Evolutionary conservation across 345 rosid species (phyloP), one percentile per base, ranked within the genome.

Genomic region (Aegle marmelos): DNA sequence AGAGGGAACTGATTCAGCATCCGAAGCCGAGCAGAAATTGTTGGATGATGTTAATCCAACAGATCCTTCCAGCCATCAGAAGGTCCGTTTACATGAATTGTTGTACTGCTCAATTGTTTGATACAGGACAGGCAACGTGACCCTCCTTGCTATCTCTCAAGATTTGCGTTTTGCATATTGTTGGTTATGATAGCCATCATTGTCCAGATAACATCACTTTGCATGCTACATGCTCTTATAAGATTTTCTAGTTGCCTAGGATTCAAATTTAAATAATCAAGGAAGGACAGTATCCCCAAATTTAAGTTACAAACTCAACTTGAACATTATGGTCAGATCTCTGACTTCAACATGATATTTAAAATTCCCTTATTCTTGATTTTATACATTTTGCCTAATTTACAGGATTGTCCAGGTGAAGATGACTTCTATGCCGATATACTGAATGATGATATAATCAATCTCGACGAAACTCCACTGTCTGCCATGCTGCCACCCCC

Each of bases 361-460:
- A 57, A 27, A 4, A 28, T 10, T 25, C 74, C 11, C 31, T 3
- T 58, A 67, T 7, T 33, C 8, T 28, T 5, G 37, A 22, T 72
- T 67, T 25, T 63, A 66, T 70, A 25, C 30, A 21, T 59, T 59
- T 24, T 25, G 36, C 59, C 70, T 31, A 31, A 37, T 76, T 63
- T 79, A 21, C 84, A 87, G 92, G 95, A 86, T 72, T 70, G 65
- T 1, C 86, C 78, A 11, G 82, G 73, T 1, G 93, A 89, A 28
- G 91, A 86, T 0, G 94, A 93, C 72, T 88, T 80, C 53, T 95
- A 77, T 56, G 94, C 96, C 7, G 98, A 93, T 68, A 92, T 93
- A 80, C 71, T 93, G 41, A 91, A 93, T 7, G 96, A 93, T 64
- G 99, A 93, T 69, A 93, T 93, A 77, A 85, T 92, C 83, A 81